Base-by-base conservation (phyloP, 148 eudicot genomes). In the Fagopyrum tataricum region DNA sequence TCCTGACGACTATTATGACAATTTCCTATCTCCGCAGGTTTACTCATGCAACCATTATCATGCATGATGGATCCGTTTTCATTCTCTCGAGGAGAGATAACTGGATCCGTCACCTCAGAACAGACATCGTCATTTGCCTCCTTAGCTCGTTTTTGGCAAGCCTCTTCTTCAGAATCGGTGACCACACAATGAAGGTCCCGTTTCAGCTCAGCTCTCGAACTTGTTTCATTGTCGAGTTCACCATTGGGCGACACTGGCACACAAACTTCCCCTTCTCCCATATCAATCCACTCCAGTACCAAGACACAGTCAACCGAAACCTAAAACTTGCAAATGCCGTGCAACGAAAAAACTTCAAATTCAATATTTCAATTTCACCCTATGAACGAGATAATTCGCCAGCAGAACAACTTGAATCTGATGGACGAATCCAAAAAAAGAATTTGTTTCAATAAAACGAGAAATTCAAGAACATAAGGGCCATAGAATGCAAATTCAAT, bases 101-200 rank as follows among this genome's bases (percentile, higher is more conserved):
- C 71, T 2, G 91, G 89, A 56, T 91, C 87, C 20, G 90, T 83
- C 68, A 91, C 90, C 67, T 88, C 96, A 5, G 98, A 90, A 49
- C 81, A 74, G 0, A 85, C 52, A 72, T 87, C 98, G 67, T 89
- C 92, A 67, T 83, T 84, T 3, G 80, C 74, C 24, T 81, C 88
- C 66, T 86, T 85, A 17, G 70, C 79, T 72, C 70, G 78, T 41
- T 78, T 81, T 72, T 74, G 81, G 7, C 55, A 69, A 46, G 13
- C 73, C 66, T 76, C 81, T 7, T 72, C 79, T 5, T 76, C 72
- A 61, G 67, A 53, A 46, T 78, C 80, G 56, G 72, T 85, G n/a
- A 74, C 80, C 18, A 85, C 58, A 70, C 78, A 81, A 42, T 76
- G 79, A 52, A 82, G 70, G 55, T 80, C 89, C 17, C 91, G 83